A percentile compares a stretch with the other conserved stretches of the same genome.
Conservation (phyloP, 1,284 basidiomycete species). For the Moniliella sp. region DNA sequence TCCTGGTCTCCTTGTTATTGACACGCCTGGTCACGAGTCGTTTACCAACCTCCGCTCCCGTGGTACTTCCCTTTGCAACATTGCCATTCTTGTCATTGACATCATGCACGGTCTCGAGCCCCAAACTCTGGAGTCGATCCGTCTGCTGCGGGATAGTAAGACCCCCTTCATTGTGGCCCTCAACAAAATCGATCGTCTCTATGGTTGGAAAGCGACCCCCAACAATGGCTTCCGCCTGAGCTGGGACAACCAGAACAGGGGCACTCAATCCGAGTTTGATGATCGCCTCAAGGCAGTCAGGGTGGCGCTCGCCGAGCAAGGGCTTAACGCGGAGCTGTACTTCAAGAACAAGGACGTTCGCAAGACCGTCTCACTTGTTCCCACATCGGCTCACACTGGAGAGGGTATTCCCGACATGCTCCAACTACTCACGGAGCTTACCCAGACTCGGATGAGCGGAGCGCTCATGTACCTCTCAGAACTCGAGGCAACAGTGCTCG, state of each 20-base stretch:
- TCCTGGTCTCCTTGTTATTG: constrained; percentile 84
- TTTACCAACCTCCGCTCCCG: constrained; percentile 91
- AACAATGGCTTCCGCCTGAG: constrained; percentile 81
- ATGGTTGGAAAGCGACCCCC: constrained; percentile 75
- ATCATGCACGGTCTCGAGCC: constrained; percentile 97
- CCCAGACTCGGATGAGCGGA: constrained; percentile 93
- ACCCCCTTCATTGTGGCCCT: constrained; percentile 97
- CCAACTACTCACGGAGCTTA: constrained; percentile 85
- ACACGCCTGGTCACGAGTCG: constrained; percentile 97
- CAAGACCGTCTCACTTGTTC: constrained; percentile 81
- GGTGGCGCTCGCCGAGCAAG: constrained; percentile 86
- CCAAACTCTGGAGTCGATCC: constrained; percentile 87
- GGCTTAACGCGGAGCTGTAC: constrained; percentile 80
- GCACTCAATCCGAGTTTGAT: constrained; percentile 78
- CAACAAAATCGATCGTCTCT: constrained; percentile 98
- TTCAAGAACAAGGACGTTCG: constrained; percentile 94
- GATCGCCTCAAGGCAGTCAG: constrained; percentile 67
- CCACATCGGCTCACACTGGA: constrained; percentile 88
- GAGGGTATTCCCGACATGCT: constrained; percentile 99
- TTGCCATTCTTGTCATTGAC: constrained; percentile 93
- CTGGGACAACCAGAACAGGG: constrained; percentile 56
- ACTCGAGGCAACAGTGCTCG: constrained; percentile 93
- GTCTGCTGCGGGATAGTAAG: constrained; percentile 73
- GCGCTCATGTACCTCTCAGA: constrained; percentile 93
- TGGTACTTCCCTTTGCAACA: constrained; percentile 93